Conservation (phyloP, 805 yeast species). For the Teunomyces funiuensis region DNA sequence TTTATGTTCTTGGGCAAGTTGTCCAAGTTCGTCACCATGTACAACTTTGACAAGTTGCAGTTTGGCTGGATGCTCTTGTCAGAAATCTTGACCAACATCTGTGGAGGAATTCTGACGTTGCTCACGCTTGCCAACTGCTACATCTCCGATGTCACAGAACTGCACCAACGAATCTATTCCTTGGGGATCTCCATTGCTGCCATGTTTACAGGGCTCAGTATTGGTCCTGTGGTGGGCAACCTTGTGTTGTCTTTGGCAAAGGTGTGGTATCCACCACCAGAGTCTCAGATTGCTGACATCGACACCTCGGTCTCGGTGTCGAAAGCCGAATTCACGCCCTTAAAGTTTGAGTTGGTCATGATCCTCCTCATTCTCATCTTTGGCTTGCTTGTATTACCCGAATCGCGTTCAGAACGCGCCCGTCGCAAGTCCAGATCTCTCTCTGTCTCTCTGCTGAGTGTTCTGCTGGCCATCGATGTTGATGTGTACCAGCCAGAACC, state of each 20-base stretch:
- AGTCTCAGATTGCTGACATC: neutral
- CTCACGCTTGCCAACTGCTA: conserved; percentile 66
- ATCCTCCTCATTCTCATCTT: conserved; percentile 30
- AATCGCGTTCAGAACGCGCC: conserved; percentile 60
- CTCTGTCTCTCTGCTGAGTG: conserved; percentile 19
- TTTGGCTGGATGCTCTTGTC: conserved; percentile 41
- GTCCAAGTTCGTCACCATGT: conserved; percentile 25
- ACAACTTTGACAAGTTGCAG: conserved; percentile 26
- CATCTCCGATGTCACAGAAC: conserved; percentile 69
- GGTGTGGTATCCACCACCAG: neutral
- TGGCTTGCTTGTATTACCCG: conserved; percentile 47
- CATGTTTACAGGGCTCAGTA: conserved; percentile 57
- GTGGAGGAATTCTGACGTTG: conserved; percentile 64
- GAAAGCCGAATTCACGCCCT: conserved; percentile 32
- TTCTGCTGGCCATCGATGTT: neutral
- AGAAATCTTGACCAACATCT: conserved; percentile 45
- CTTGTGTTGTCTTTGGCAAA: neutral
- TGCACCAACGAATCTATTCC: conserved; percentile 54
- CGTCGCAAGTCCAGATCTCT: conserved; percentile 50
- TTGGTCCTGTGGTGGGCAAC: conserved; percentile 66
- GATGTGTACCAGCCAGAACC: neutral
- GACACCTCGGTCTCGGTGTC: conserved; percentile 13
- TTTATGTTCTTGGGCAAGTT: conserved; percentile 22
- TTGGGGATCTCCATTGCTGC: conserved; percentile 62
- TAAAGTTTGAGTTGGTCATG: conserved; percentile 30